Conservation (phyloP, 495 filamentous ascomycete genomes). For the Trichocladium antarcticum region DNA sequence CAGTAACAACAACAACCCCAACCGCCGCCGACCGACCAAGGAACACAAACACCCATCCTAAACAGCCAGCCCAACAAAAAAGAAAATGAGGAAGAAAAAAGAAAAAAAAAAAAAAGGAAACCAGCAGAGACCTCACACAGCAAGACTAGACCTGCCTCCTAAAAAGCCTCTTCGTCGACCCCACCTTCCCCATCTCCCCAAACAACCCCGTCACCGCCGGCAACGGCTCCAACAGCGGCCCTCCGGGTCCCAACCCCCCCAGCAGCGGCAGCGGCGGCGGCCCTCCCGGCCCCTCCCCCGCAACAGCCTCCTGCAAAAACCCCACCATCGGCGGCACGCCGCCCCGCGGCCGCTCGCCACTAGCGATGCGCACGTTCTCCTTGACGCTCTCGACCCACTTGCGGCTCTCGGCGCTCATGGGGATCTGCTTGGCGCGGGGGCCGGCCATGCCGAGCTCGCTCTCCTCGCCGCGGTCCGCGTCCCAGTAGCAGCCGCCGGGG, state of each 20-base stretch:
- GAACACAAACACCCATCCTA: too few relatives aligned
- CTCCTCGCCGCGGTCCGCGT: slow-evolving; percentile 39
- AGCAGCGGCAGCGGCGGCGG: background rate
- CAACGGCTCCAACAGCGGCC: background rate
- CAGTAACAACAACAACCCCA: background rate
- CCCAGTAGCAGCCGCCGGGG: slow-evolving; percentile 23
- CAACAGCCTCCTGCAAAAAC: too few relatives aligned
- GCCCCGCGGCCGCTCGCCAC: slow-evolving; percentile 29
- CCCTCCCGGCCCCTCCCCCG: too few relatives aligned
- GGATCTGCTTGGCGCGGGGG: slow-evolving; percentile 45
- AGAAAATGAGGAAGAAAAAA: background rate
- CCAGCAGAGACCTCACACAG: too few relatives aligned
- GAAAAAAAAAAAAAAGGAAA: background rate
- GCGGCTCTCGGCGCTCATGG: slow-evolving; percentile 52
- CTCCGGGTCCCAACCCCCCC: background rate
- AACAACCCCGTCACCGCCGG: slow-evolving; percentile 27
- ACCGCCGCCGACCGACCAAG: too few relatives aligned
- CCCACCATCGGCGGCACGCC: slow-evolving; percentile 2
- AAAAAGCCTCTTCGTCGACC: slow-evolving; percentile 48
- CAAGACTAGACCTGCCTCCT: slow-evolving; percentile 9
- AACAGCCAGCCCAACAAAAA: background rate
- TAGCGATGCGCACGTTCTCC: slow-evolving; percentile 50
- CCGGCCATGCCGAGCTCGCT: slow-evolving; percentile 49
- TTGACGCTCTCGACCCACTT: slow-evolving; percentile 67
- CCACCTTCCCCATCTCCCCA: slow-evolving; percentile 48